Conservation (phyloP, 2,329 filamentous ascomycete genomes). For the Trichoderma guizhouense region DNA sequence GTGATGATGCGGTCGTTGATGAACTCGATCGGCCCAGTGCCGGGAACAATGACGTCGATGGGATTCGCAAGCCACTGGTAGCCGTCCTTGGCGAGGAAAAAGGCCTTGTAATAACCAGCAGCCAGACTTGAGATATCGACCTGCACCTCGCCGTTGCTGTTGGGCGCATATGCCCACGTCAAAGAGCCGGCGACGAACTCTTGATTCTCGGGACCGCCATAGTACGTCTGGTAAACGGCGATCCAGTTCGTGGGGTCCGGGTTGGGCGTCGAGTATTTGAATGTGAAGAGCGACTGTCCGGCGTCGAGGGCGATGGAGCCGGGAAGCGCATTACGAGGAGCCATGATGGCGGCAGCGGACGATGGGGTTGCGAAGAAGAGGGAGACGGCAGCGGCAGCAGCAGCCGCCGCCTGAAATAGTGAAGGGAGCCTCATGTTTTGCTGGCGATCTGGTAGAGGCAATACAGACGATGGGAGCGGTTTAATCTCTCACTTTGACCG, state of each 20-base stretch:
- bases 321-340: not conserved
- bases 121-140: constrained; percentile 27
- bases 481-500: constrained; percentile 11
- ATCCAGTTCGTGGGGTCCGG: constrained; percentile 37
- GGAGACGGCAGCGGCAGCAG: not conserved
- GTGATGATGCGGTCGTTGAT: constrained; percentile 30
- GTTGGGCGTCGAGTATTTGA: constrained; percentile 33
- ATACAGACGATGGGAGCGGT: not conserved
- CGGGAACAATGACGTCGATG: constrained; percentile 29
- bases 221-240: constrained; percentile 33
- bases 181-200: constrained; percentile 29
- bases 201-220: constrained; percentile 35
- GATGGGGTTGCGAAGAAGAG: constrained; percentile 13
- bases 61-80: constrained; percentile 38
- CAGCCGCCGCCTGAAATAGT: not conserved
- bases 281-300: constrained; percentile 29
- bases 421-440: constrained; percentile 13
- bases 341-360: constrained; percentile 4
- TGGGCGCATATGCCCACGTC: constrained; percentile 34
- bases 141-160: constrained; percentile 26
- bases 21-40: constrained; percentile 28
- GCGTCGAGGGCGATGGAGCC: constrained; percentile 17
- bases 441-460: not conserved
- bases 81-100: constrained; percentile 34
- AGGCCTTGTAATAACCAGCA: constrained; percentile 35